Evolutionary conservation across 1,284 basidiomycete species (phyloP), one percentile per base, ranked within the genome.

Genomic region (Boletellus deceptivus): DNA sequence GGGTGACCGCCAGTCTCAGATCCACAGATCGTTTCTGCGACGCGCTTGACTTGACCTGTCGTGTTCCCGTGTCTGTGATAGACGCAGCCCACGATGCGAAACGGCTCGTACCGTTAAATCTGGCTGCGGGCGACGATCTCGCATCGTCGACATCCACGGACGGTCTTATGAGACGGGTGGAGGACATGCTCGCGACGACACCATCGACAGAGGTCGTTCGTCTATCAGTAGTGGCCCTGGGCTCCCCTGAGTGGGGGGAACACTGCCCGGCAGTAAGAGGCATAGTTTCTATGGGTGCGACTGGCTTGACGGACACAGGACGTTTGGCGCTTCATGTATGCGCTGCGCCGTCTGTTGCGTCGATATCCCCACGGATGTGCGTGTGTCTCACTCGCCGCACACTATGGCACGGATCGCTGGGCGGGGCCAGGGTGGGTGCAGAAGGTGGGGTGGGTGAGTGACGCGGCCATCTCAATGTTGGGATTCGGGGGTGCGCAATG

Each of bases 381-480:
- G 4, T 78, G 88, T 33, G 68, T 92, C 31, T 83, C 82, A 46
- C 71, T 95, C 14, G 79, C 86, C 0, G 74, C 85, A 18, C 74
- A 83, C 57, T 47, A 83, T 17, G 84, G 79, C 36, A 66, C 71
- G 48, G 82, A 80, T 45, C 59, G 61, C n/a, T 82, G 77, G 77
- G 79, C 75, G 39, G 83, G 79, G 16, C 60, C 73, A 29, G 86
- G 82, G 2, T 91, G 90, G 86, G 68, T 84, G 16, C 78, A 86
- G 48, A 86, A 86, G 62, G 68, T 95, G n/a, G 80, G 86, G 8
- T 93, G 91, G 89, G 66, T 83, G 25, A 79, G 83, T 3, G 92
- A 96, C 68, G 84, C 80, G 8, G 79, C 83, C 36, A 75, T 96
- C 44, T 83, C 83, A 38, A 73, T 97, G 55, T 74, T 80, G 35